Conservation (phyloP, 495 filamentous ascomycete genomes). For the Penicillium subrubescens region DNA sequence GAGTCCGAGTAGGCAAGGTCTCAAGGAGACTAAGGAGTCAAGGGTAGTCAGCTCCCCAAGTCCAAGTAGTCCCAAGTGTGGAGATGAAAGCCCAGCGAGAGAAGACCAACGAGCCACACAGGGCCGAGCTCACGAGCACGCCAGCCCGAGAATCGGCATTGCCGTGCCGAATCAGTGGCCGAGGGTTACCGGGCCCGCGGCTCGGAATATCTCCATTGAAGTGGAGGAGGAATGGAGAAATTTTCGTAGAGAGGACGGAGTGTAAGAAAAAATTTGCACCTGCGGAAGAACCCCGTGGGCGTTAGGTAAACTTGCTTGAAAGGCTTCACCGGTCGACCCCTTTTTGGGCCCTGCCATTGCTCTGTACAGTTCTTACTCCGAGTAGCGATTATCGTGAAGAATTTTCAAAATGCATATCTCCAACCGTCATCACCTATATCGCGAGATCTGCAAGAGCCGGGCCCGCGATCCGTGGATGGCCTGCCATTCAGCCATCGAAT, state of each 20-base stretch:
- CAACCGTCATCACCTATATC: background rate
- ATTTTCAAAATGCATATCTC: slow-evolving; percentile 1
- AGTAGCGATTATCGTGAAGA: slow-evolving; percentile 7
- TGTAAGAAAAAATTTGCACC: background rate
- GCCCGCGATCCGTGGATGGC: slow-evolving; percentile 13
- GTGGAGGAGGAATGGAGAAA: background rate
- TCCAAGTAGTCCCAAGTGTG: slow-evolving; percentile 3
- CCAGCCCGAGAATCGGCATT: slow-evolving; percentile 26
- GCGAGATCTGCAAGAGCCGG: slow-evolving; percentile 6
- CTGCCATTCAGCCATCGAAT: background rate
- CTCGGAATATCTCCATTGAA: slow-evolving; percentile 6
- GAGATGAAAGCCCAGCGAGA: slow-evolving; percentile 14
- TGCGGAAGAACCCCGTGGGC: slow-evolving; percentile 17
- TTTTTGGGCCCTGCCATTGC: slow-evolving; percentile 10
- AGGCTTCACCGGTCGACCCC: slow-evolving; percentile 16
- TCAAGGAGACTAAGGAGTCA: background rate
- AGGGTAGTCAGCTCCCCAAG: background rate
- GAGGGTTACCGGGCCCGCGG: slow-evolving; percentile 22
- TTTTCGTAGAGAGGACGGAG: background rate
- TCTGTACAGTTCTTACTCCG: slow-evolving; percentile 25
- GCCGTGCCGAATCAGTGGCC: slow-evolving; percentile 23
- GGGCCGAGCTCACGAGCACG: slow-evolving; percentile 16
- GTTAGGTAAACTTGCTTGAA: background rate
- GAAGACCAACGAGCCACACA: slow-evolving; percentile 5
- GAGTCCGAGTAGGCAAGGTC: background rate